Percentiles rank a stretch among this genome's conserved stretches.
Evolutionary conservation across 768 basidiomycete species (phyloP).

Genomic region (Lactarius pseudohatsudake): DNA sequence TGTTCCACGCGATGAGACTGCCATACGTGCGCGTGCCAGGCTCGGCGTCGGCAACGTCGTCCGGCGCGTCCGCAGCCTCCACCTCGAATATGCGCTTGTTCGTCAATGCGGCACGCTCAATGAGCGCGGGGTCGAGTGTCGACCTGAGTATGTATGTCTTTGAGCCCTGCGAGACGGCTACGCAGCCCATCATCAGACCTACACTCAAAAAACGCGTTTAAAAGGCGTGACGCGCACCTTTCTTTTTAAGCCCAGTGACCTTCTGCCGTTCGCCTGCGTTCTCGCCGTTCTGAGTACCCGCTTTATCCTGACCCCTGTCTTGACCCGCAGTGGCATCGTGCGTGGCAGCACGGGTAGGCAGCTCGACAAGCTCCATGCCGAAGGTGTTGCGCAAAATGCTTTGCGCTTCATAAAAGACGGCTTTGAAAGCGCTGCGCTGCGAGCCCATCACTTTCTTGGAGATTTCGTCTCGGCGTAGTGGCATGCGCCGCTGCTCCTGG

Average conservation of each 20-base stretch:
- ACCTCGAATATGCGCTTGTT: constrained; percentile 44
- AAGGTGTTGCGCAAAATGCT: constrained; percentile 60
- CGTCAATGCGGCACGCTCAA: constrained; percentile 57
- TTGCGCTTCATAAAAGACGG: constrained; percentile 65
- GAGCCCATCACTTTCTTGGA: constrained; percentile 70
- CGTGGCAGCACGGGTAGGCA: constrained; percentile 59
- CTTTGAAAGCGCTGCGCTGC: constrained; percentile 58
- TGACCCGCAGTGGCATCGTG: constrained; percentile 44
- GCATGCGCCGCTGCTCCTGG: constrained; percentile 64
- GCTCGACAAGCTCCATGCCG: constrained; percentile 83
- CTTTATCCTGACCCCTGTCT: constrained; percentile 43
- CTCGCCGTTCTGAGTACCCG: constrained; percentile 16
- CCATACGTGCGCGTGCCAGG: constrained; percentile 52
- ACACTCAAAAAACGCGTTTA: not conserved
- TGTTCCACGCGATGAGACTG: constrained; percentile 72
- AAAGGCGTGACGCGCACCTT: constrained; percentile 42
- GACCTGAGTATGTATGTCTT: constrained; percentile 88
- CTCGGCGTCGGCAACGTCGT: constrained; percentile 53
- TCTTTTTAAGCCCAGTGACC: constrained; percentile 61
- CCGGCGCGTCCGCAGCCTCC: constrained; percentile 50
- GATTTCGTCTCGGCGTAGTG: constrained; percentile 80
- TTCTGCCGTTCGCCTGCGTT: constrained; percentile 22
- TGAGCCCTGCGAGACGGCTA: constrained; percentile 58
- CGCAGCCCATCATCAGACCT: not conserved
- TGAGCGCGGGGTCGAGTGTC: constrained; percentile 56